Base-by-base conservation (phyloP, 306 rosid genomes). In the Gleditsia sinensis region DNA sequence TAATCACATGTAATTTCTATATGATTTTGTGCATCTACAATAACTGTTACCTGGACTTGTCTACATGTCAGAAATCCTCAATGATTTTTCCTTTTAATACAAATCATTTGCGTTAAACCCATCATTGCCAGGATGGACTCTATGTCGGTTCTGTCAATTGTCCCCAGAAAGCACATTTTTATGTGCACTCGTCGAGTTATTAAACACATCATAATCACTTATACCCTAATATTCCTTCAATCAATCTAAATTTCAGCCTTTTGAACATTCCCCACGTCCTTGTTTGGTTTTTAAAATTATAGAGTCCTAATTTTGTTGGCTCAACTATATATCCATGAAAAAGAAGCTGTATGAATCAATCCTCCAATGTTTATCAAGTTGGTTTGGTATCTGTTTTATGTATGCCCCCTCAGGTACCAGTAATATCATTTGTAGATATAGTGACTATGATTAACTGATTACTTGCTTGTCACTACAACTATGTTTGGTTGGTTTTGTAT, bases 11-110 rank as follows among this genome's bases (percentile, higher is more conserved):
- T 21, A n/a, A 51, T 25, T 55, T 8, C 10, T 32, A n/a, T 54
- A 67, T 46, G 49, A 53, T 71, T 71, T 23, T 54, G 53, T 70
- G 53, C 21, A 14, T 70, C 25, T n/a, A 5, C 20, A 36, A 3
- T 51, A 40, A 61, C 21, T 69, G 48, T 34, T 51, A 16, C 21
- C 13, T 1, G 23, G 64, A 16, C 4, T 71, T 54, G 65, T 70
- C 25, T 39, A 28, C 28, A 28, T 20, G 13, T 24, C 53, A 37
- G 23, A 23, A 7, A 27, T 56, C 53, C 6, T 69, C 54, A 36
- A 39, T 24, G 13, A 25, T 55, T 21, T 19, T 43, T 71, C 23
- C 25, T 51, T 53, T 5, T 71, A 42, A 39, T 55, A 55, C 66
- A 6, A 24, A 39, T n/a, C 39, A 5, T 46, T 55, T 55, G 40